Evolutionary conservation across 2,329 filamentous ascomycete species (phyloP).

Genomic region (Fusarium lyarnte): DNA sequence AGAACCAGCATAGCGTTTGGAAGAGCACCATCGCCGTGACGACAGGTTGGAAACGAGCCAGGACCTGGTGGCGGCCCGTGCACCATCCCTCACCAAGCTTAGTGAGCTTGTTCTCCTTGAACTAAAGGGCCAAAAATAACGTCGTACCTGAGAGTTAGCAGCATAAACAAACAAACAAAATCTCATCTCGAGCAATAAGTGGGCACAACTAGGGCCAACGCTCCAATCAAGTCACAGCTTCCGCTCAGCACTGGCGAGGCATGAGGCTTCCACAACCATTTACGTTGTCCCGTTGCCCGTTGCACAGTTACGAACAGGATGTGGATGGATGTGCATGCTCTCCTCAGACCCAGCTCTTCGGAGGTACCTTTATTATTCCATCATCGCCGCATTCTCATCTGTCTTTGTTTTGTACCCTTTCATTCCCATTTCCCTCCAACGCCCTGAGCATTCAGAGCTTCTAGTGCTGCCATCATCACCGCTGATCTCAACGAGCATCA

Average conservation of each 20-base stretch:
- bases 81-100: conserved; percentile 34
- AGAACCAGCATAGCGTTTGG: conserved; percentile 13
- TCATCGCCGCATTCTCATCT: conserved; percentile 21
- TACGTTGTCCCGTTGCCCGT: conserved; percentile 40
- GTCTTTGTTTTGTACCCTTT: conserved; percentile 12
- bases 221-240: conserved; percentile 36
- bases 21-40: conserved; percentile 48
- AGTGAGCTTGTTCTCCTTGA: conserved; percentile 25
- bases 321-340: conserved; percentile 8
- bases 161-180: conserved; percentile 52
- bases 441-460: conserved; percentile 1
- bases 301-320: conserved; percentile 40
- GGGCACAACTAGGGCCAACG: background rate
- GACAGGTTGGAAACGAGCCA: conserved; percentile 38
- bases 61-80: conserved; percentile 35
- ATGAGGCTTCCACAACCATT: conserved; percentile 37
- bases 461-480: conserved; percentile 1
- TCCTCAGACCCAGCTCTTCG: conserved; percentile 23
- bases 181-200: conserved; percentile 39
- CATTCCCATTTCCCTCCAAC: background rate
- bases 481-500: conserved; percentile 25
- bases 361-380: conserved; percentile 38
- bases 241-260: conserved; percentile 15
- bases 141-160: conserved; percentile 33
- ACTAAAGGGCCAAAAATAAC: conserved; percentile 40